These are phyloP conservation scores for Arxiozyma heterogenica DNA, from an alignment of 1,139 yeast genomes.

Conservation along the genomic window DNA sequence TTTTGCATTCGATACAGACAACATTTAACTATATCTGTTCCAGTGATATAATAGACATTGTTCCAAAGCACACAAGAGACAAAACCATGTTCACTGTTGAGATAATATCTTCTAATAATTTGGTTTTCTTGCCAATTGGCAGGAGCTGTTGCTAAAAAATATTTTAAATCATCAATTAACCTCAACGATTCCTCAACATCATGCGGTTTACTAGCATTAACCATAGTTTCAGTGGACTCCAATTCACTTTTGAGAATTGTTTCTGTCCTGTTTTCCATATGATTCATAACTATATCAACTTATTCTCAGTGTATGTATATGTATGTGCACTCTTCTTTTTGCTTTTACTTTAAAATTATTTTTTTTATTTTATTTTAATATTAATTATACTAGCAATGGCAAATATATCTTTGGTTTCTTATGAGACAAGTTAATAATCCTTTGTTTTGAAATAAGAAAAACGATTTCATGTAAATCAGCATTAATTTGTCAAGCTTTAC, in stretches of 20 bases:
- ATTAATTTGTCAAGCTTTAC: neutral
- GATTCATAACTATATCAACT: neutral
- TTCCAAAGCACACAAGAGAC: constrained; percentile 93
- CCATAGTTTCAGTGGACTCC: constrained; percentile 4
- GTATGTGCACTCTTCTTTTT: neutral
- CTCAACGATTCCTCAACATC: constrained; percentile 44
- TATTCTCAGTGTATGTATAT: neutral
- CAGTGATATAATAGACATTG: constrained; percentile 81
- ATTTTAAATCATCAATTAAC: constrained; percentile 66
- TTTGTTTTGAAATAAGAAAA: neutral
- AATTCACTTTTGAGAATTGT: constrained; percentile 9
- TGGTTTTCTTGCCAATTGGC: constrained; percentile 90
- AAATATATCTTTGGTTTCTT: neutral
- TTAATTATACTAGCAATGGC: neutral
- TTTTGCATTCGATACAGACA: constrained; percentile 82
- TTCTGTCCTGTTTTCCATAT: constrained; percentile 9
- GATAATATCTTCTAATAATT: constrained; percentile 72
- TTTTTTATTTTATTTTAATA: neutral
- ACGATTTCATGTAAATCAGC: neutral
- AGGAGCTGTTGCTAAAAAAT: constrained; percentile 86
- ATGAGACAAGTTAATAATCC: neutral
- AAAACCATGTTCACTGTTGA: constrained; percentile 83
- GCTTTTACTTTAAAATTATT: neutral
- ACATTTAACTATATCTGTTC: constrained; percentile 92
- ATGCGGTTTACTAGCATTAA: constrained; percentile 6